phyloP scores from a whole-genome alignment of 2,329 filamentous ascomycete genomes.

The Paecilomyces fulvus region DNA sequence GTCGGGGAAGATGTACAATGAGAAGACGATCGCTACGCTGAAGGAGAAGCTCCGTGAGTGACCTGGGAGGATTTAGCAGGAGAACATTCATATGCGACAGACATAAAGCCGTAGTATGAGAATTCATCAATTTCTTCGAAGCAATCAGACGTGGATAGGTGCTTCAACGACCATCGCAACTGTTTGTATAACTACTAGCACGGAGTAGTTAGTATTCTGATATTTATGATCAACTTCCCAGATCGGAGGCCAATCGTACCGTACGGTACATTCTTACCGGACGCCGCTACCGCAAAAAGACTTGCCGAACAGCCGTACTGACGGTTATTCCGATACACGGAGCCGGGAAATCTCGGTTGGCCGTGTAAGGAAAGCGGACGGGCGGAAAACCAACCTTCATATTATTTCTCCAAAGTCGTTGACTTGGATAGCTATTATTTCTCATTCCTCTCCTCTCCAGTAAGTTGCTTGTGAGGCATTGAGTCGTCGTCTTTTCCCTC shows the following conservation, averaged over 20 bases:
- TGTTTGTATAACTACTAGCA: no score
- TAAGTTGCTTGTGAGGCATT: neutral
- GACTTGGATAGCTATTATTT: neutral
- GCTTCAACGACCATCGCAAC: no score
- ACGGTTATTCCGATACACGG: neutral
- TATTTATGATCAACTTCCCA: neutral
- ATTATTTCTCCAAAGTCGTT: neutral
- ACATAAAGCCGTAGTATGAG: neutral
- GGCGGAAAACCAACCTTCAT: neutral
- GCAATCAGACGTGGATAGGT: neutral
- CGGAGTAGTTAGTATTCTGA: neutral
- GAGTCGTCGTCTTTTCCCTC: neutral
- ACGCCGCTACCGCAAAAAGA: neutral
- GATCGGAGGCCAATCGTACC: neutral
- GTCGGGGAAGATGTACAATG: constrained; percentile 18
- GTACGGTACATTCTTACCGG: neutral
- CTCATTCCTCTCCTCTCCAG: neutral
- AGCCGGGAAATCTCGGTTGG: neutral
- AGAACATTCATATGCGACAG: neutral
- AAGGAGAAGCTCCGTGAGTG: constrained; percentile 12
- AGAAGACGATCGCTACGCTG: constrained; percentile 20
- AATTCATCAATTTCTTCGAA: neutral
- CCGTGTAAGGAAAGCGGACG: neutral
- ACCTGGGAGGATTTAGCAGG: neutral
- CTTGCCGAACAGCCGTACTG: neutral